Base-by-base conservation (phyloP, 2,329 filamentous ascomycete genomes). In the Pestalotiopsis sp. region DNA sequence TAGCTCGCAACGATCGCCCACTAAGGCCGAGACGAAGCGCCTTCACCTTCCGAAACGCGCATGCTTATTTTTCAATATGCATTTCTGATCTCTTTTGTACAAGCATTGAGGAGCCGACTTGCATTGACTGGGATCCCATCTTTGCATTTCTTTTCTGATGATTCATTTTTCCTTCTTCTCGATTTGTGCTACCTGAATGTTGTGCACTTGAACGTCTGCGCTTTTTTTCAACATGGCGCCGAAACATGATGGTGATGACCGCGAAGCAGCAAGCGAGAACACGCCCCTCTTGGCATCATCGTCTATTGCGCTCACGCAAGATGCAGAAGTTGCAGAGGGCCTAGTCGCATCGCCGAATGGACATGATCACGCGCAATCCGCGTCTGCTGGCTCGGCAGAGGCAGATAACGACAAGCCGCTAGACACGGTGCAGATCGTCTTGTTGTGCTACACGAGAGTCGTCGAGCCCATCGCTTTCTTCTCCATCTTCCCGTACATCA, bases 401-500 rank as follows among this genome's bases (percentile, higher is more conserved):
- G 76, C 5, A 78, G 82, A 1, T 11, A 17, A n/a, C 14, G 80
- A 84, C 73, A 85, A 82, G 68, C 85, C 87, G 1, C 77, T 92
- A 14, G 87, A 89, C n/a, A 83, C 81, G 70, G 66, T 77, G n/a
- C 93, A 95, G 77, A 89, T 96, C 66, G 78, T 91, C 39, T 79
- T 92, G 12, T 87, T 96, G 13, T 95, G 93, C 82, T 92, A 90
- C 76, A 90, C 90, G 1, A 88, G 92, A 5, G 76, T 93, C 31
- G 83, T 93, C 59, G 93, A 95, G 75, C 92, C 93, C 0, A 86
- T 95, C 56, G 91, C 92, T n/a, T 95, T 93, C 82, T 95, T 95
- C 82, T 89, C 86, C 77, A 93, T 95, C 77, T 92, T 95, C 74
- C 92, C 93, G 0, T 95, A 92, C 80, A 87, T 96, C 79, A 93